A percentile compares a stretch with the other conserved stretches of the same genome.
phyloP scores from a whole-genome alignment of 2,329 filamentous ascomycete genomes.

The Xylaria sp. region DNA sequence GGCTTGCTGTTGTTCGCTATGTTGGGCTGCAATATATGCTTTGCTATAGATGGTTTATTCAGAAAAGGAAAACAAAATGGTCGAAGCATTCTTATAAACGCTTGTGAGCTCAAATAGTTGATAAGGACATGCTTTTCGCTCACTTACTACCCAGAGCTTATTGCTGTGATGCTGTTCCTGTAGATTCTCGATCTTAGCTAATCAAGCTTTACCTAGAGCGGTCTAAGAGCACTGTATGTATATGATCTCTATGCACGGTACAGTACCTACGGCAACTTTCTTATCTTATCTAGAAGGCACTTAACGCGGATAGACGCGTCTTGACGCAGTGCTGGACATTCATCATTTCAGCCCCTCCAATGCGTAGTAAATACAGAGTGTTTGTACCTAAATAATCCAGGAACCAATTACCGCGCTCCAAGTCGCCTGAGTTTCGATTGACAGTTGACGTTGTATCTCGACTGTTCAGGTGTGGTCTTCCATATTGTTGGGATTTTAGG shows the following conservation, averaged over 20 bases:
- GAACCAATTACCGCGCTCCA: neutral
- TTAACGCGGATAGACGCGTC: constrained; percentile 31
- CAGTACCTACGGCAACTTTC: neutral
- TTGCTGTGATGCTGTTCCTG: no score
- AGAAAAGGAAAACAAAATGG: no score
- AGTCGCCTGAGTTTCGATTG: neutral
- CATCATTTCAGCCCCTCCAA: neutral
- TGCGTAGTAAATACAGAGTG: neutral
- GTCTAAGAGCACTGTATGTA: neutral
- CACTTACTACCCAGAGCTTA: no score
- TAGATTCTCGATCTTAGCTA: no score
- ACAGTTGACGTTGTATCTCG: neutral
- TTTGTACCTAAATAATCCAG: neutral
- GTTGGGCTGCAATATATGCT: no score
- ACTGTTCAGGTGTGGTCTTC: constrained; percentile 59
- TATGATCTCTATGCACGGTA: neutral
- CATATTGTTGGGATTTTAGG: constrained; percentile 49
- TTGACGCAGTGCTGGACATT: constrained; percentile 10
- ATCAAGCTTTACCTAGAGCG: no score
- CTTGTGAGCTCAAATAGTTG: no score
- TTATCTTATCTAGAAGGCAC: constrained; percentile 14
- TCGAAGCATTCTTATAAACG: no score
- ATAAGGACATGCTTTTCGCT: no score
- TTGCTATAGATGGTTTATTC: no score
- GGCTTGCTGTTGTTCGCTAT: no score